A percentile compares a stretch with the other conserved stretches of the same genome.
Evolutionary conservation across 1,284 basidiomycete species (phyloP).

Genomic region (Sporisorium graminicola): DNA sequence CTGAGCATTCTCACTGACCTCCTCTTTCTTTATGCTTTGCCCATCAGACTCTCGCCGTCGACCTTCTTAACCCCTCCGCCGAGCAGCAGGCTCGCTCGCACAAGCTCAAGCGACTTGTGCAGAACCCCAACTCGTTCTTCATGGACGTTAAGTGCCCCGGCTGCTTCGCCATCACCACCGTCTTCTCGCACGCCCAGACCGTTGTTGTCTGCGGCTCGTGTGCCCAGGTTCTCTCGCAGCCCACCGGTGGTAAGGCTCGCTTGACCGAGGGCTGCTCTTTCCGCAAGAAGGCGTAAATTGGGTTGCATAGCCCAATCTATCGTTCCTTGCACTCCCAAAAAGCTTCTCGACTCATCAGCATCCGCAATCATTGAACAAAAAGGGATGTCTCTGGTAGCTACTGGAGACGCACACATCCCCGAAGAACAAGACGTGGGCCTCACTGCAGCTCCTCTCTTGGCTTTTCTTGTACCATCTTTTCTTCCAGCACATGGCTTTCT

Average conservation of each 20-base stretch:
- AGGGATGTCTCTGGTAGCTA: neutral
- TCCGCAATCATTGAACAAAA: too few species aligned
- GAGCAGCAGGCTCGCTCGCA: conserved; percentile 80
- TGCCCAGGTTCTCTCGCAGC: conserved; percentile 95
- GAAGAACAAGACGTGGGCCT: neutral
- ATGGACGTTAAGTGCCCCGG: conserved; percentile 99
- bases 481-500: neutral
- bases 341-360: conserved; percentile 3
- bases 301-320: neutral
- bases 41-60: conserved; percentile 91
- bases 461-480: conserved; percentile 36
- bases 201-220: conserved; percentile 93
- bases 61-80: conserved; percentile 94
- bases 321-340: conserved; percentile 2
- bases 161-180: conserved; percentile 93
- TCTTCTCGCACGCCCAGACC: conserved; percentile 94
- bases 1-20: conserved; percentile 9
- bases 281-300: conserved; percentile 64
- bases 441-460: neutral
- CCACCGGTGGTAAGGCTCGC: conserved; percentile 97
- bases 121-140: conserved; percentile 84
- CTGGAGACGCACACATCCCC: conserved; percentile 11
- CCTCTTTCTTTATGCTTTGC: neutral
- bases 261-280: conserved; percentile 82
- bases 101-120: conserved; percentile 99